phyloP scores from a whole-genome alignment of 306 rosid genomes.

The Senna siamea region DNA sequence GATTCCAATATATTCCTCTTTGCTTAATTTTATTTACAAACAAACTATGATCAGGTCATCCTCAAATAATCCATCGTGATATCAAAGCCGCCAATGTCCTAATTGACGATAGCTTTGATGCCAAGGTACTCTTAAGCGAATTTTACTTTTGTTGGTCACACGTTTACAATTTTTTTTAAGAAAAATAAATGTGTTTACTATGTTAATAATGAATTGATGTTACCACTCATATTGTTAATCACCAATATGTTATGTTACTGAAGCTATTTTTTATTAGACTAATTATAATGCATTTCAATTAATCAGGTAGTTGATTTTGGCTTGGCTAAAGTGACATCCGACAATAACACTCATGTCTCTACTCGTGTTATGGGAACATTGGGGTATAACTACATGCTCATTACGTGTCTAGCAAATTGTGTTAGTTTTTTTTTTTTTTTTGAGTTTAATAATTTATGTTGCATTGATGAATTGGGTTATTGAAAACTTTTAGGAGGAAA shows the following conservation, averaged over 20 bases:
- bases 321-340: conserved; percentile 78
- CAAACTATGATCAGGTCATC: conserved; percentile 63
- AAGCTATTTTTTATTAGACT: conserved; percentile 18
- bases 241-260: too few species aligned
- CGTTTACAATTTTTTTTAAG: too few species aligned
- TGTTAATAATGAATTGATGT: not conserved
- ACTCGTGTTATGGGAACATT: conserved; percentile 95
- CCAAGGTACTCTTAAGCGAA: conserved; percentile 47
- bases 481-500: too few species aligned
- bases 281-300: conserved; percentile 16
- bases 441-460: too few species aligned
- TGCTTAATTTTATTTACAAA: conserved; percentile 16
- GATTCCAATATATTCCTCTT: not conserved
- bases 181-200: not conserved
- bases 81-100: conserved; percentile 88
- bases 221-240: too few species aligned
- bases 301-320: conserved; percentile 94
- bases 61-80: conserved; percentile 86
- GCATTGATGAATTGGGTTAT: too few species aligned
- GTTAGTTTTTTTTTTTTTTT: too few species aligned
- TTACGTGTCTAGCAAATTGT: too few species aligned
- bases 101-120: conserved; percentile 76
- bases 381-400: conserved; percentile 51
- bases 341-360: conserved; percentile 83
- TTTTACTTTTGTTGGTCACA: not conserved